Evolutionary conservation across 768 basidiomycete genomes (phyloP).

Genomic region (Suillus subaureus): DNA sequence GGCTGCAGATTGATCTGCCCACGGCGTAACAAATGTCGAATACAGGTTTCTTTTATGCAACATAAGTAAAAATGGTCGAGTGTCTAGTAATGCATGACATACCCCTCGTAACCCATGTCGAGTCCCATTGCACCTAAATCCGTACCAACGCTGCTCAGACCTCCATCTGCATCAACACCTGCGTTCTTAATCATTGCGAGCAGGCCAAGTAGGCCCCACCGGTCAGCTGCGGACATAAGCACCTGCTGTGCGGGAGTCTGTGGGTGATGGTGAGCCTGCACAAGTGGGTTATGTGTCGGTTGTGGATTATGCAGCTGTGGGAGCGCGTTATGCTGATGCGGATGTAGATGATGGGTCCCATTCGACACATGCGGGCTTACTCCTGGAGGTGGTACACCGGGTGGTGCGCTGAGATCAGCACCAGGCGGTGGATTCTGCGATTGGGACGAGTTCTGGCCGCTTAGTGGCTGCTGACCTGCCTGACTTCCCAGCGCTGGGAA

Average conservation of each 20-base stretch:
- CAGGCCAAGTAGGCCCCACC: conserved; percentile 90
- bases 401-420: conserved; percentile 53
- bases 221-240: conserved; percentile 87
- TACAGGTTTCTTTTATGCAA: conserved; percentile 68
- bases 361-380: conserved; percentile 37
- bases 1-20: conserved; percentile 88
- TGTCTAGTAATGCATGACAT: conserved; percentile 39
- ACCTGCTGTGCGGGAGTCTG: conserved; percentile 95
- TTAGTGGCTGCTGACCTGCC: conserved; percentile 34
- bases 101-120: conserved; percentile 86
- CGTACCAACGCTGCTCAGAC: conserved; percentile 82
- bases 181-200: conserved; percentile 86
- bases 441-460: conserved; percentile 31
- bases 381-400: conserved; percentile 46
- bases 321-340: conserved; percentile 39
- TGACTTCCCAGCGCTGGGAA: conserved; percentile 85
- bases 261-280: conserved; percentile 53
- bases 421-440: conserved; percentile 34
- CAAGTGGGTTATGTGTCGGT: conserved; percentile 18
- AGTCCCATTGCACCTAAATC: conserved; percentile 92
- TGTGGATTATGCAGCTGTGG: conserved; percentile 29
- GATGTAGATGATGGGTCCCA: conserved; percentile 37
- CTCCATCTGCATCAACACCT: conserved; percentile 73
- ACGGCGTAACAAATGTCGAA: conserved; percentile 94
- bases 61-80: conserved; percentile 23